A percentile compares a stretch with the other conserved stretches of the same genome.
phyloP scores from a whole-genome alignment of 2,329 filamentous ascomycete species.

The Aureobasidium sp. region DNA sequence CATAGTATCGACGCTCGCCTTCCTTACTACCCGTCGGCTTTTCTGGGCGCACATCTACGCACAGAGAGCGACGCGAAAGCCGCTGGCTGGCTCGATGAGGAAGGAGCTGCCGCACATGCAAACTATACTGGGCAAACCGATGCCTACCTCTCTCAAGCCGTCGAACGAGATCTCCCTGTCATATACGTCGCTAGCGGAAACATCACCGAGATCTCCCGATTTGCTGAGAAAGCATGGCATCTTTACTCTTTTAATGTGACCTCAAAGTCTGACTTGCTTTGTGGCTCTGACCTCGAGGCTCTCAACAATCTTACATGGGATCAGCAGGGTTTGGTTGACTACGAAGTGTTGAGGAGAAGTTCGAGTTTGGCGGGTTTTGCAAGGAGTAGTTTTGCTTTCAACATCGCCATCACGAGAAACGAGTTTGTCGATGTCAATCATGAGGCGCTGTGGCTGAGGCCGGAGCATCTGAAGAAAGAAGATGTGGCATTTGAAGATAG shows the following conservation, averaged over 20 bases:
- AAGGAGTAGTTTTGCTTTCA: conserved; percentile 43
- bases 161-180: conserved; percentile 24
- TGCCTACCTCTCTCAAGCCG: conserved; percentile 32
- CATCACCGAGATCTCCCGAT: conserved; percentile 29
- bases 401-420: conserved; percentile 39
- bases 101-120: conserved; percentile 17
- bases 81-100: conserved; percentile 24
- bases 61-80: conserved; percentile 31
- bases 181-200: conserved; percentile 42
- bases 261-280: conserved; percentile 39
- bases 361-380: conserved; percentile 39
- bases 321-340: conserved; percentile 46
- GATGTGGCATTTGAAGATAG: conserved; percentile 19
- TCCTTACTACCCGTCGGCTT: conserved; percentile 25
- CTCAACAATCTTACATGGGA: conserved; percentile 40
- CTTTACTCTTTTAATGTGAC: conserved; percentile 34
- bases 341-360: conserved; percentile 42
- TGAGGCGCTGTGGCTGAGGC: conserved; percentile 19
- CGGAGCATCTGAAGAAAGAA: conserved; percentile 20
- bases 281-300: conserved; percentile 26
- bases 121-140: conserved; percentile 33
- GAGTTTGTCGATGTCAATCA: conserved; percentile 22
- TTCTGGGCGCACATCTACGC: conserved; percentile 35
- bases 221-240: conserved; percentile 31
- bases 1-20: conserved; percentile 24